Percentiles rank a stretch among this genome's conserved stretches.
Evolutionary conservation across 306 rosid genomes (phyloP).

Genomic region (Medicago truncatula): DNA sequence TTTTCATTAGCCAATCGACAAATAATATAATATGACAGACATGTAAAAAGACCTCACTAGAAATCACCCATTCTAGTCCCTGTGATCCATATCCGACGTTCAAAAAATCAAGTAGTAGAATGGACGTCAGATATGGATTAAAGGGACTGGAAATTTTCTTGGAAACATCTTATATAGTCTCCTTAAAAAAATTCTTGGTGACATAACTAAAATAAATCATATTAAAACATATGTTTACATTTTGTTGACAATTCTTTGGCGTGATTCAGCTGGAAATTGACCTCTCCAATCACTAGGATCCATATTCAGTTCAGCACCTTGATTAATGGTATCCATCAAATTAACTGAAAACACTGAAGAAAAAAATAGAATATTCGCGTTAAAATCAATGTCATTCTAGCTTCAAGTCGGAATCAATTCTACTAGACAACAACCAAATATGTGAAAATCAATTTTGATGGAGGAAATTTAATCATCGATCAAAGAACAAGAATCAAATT

Average conservation of each 20-base stretch:
- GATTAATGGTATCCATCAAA: conserved; percentile 46
- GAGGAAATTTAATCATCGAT: too few species aligned
- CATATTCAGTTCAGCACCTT: neutral
- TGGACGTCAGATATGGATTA: neutral
- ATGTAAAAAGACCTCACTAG: neutral
- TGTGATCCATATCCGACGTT: too few species aligned
- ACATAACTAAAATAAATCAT: conserved; percentile 6
- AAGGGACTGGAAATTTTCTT: neutral
- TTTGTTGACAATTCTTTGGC: conserved; percentile 57
- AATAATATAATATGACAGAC: neutral
- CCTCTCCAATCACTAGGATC: conserved; percentile 48
- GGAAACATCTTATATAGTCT: neutral
- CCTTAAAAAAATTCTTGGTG: neutral
- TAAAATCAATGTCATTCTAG: too few species aligned
- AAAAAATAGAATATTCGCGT: too few species aligned
- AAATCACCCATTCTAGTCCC: neutral
- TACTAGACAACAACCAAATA: too few species aligned
- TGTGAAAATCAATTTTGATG: too few species aligned
- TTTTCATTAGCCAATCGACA: conserved; percentile 14
- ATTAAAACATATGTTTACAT: too few species aligned
- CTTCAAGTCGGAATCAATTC: too few species aligned
- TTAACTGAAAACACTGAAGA: too few species aligned
- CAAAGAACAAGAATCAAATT: too few species aligned
- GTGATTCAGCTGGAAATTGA: conserved; percentile 45
- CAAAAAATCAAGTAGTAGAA: neutral